Conservation (phyloP, 768 basidiomycete species). For the Boletus bicolor region DNA sequence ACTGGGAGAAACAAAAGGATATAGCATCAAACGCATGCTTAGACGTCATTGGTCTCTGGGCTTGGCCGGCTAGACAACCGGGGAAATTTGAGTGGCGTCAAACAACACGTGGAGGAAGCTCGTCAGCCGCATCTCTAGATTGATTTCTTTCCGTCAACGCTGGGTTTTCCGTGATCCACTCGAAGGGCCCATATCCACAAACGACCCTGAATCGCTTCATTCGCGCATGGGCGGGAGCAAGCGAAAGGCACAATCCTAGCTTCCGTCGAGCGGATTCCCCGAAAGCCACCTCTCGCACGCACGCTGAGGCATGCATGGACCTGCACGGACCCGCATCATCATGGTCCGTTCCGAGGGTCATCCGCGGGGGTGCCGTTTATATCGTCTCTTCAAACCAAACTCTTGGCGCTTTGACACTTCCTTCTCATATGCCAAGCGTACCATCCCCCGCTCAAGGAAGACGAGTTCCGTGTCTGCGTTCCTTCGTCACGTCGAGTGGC, state of each 20-base stretch:
- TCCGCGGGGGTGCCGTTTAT: neutral
- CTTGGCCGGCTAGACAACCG: neutral
- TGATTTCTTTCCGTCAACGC: neutral
- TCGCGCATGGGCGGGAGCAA: neutral
- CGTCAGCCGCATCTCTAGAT: neutral
- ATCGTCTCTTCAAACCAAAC: neutral
- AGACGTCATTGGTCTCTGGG: neutral
- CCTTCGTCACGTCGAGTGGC: neutral
- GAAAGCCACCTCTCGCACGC: neutral
- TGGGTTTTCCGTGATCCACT: neutral
- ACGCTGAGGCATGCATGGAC: neutral
- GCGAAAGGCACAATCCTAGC: neutral
- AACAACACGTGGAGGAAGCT: slow-evolving; percentile 2
- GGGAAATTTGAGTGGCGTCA: neutral
- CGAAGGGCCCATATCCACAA: neutral
- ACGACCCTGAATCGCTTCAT: neutral
- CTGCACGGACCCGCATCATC: neutral
- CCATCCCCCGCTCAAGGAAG: neutral
- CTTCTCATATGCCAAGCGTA: neutral
- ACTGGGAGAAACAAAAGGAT: neutral
- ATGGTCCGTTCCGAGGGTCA: slow-evolving; percentile 2
- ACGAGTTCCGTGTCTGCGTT: neutral
- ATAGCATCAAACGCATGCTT: neutral
- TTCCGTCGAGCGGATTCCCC: neutral
- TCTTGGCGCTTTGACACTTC: neutral